A percentile compares a stretch with the other conserved stretches of the same genome.
phyloP scores from a whole-genome alignment of 2,329 filamentous ascomycete species.

The Polytolypa hystricis region DNA sequence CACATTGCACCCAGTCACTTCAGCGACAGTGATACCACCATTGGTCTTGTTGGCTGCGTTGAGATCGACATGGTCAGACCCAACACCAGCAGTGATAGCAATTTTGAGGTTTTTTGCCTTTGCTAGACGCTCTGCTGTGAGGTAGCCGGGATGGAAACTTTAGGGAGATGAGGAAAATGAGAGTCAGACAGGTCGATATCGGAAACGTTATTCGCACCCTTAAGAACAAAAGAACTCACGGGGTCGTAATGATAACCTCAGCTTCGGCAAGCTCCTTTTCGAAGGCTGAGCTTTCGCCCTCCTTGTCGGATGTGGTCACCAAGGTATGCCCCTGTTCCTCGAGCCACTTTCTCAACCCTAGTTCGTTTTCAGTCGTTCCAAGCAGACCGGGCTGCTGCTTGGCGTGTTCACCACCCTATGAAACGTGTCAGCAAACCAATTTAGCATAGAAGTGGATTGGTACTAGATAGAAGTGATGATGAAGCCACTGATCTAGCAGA shows the following conservation, averaged over 20 bases:
- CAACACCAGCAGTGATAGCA: constrained; percentile 92
- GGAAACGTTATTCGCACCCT: too few species aligned
- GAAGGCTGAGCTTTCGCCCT: constrained; percentile 83
- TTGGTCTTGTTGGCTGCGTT: constrained; percentile 97
- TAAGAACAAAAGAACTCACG: too few species aligned
- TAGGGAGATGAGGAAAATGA: background rate
- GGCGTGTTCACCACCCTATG: constrained; percentile 67
- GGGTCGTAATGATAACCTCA: constrained; percentile 98
- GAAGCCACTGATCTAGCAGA: too few species aligned
- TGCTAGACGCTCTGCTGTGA: constrained; percentile 87
- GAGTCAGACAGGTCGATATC: too few species aligned
- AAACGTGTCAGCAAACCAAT: constrained; percentile 4
- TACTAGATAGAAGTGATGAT: too few species aligned
- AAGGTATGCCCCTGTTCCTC: constrained; percentile 95
- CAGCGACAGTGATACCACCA: constrained; percentile 89
- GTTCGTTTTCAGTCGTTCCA: constrained; percentile 96
- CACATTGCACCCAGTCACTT: constrained; percentile 97
- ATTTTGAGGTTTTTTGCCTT: constrained; percentile 99
- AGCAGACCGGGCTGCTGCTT: constrained; percentile 77
- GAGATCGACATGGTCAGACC: constrained; percentile 95
- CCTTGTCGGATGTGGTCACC: constrained; percentile 95
- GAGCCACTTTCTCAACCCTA: constrained; percentile 93
- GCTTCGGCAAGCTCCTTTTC: constrained; percentile 94
- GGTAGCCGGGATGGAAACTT: constrained; percentile 96
- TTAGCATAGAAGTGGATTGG: too few species aligned